These are phyloP conservation scores for Epichloe baconii DNA, from an alignment of 2,329 filamentous ascomycete species.

Conservation along the genomic window DNA sequence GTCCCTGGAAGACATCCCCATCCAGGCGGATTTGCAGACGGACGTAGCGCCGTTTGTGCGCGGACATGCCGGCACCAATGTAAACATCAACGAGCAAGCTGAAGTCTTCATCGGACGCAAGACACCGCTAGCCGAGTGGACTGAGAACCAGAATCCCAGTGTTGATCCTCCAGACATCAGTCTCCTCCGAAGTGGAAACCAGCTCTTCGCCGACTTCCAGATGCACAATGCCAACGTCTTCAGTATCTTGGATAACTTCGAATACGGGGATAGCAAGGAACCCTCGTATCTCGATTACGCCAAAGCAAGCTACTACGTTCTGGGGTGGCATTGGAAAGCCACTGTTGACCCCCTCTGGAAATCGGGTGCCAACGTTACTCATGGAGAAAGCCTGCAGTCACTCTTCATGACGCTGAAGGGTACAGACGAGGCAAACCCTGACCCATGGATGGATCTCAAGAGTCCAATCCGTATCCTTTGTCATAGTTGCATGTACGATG, in stretches of 20 bases:
- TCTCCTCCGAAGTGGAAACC: constrained; percentile 15
- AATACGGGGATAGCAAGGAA: constrained; percentile 11
- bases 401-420: constrained; percentile 12
- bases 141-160: no score
- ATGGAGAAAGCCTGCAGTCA: constrained; percentile 8
- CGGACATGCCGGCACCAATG: neutral
- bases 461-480: no score
- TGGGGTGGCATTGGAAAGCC: constrained; percentile 25
- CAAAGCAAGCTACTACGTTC: constrained; percentile 23
- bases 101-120: constrained; percentile 29
- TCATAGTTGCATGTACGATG: no score
- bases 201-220: constrained; percentile 28
- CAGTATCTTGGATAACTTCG: constrained; percentile 25
- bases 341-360: constrained; percentile 11
- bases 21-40: constrained; percentile 21
- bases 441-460: no score
- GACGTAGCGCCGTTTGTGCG: constrained; percentile 27
- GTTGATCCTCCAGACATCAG: constrained; percentile 4
- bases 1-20: constrained; percentile 18
- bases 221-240: constrained; percentile 29
- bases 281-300: constrained; percentile 11
- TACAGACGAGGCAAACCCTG: neutral
- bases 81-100: constrained; percentile 22
- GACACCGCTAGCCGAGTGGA: constrained; percentile 6
- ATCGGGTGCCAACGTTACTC: neutral